phyloP scores from a whole-genome alignment of 306 rosid species.

The Mimosa pudica region DNA sequence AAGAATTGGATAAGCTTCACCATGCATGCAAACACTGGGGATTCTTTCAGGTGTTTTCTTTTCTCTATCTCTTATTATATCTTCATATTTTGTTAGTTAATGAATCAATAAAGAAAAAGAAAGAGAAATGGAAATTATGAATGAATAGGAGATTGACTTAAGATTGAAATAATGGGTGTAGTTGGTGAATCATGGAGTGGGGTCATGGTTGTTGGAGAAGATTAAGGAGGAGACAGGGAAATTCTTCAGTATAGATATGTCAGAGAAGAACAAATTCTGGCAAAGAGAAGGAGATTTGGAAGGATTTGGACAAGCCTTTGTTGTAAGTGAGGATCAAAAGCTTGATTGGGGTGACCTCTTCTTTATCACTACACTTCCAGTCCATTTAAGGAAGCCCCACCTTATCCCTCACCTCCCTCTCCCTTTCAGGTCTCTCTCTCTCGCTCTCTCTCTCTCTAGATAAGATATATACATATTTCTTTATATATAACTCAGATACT shows the following conservation, averaged over 20 bases:
- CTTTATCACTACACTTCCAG: slow-evolving; percentile 46
- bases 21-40: slow-evolving; percentile 45
- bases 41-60: slow-evolving; percentile 39
- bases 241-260: slow-evolving; percentile 54
- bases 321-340: slow-evolving; percentile 42
- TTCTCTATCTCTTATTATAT: background rate
- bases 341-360: slow-evolving; percentile 63
- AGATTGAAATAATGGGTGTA: slow-evolving; percentile 21
- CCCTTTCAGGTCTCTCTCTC: slow-evolving; percentile 43
- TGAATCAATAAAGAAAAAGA: background rate
- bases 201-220: slow-evolving; percentile 44
- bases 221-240: slow-evolving; percentile 44
- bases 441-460: background rate
- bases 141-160: background rate
- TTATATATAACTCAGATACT: background rate
- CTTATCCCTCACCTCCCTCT: slow-evolving; percentile 55
- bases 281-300: slow-evolving; percentile 48
- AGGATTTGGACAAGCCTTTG: slow-evolving; percentile 71
- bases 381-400: slow-evolving; percentile 45
- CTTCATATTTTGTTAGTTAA: background rate
- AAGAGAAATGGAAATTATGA: background rate
- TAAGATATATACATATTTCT: background rate
- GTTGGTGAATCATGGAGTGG: slow-evolving; percentile 64
- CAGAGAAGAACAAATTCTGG: slow-evolving; percentile 58
- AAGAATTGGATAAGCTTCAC: slow-evolving; percentile 38